phyloP scores from a whole-genome alignment of 73 alveolate species.

The Blepharisma japonicum region DNA sequence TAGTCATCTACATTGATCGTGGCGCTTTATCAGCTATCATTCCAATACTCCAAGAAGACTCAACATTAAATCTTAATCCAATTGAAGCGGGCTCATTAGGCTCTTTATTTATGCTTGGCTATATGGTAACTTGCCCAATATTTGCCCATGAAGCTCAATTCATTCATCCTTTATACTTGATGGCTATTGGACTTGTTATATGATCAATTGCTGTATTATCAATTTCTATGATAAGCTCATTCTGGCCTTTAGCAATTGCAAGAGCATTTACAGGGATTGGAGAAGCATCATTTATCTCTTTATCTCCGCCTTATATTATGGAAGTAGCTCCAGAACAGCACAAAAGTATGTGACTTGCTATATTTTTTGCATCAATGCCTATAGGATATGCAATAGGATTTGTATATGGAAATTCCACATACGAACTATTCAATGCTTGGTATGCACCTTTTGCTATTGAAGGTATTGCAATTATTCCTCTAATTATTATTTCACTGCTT shows the following conservation, averaged over 20 bases:
- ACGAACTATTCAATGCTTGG: not conserved
- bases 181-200: not conserved
- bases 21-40: slow-evolving; percentile 19
- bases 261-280: slow-evolving; percentile 13
- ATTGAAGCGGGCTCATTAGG: slow-evolving; percentile 21
- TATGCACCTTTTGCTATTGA: not conserved
- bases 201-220: not conserved
- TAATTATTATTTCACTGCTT: not conserved
- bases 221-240: not conserved
- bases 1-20: not conserved
- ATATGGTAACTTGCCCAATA: not conserved
- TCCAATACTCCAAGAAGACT: not conserved
- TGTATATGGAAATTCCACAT: not conserved
- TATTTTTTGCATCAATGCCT: not conserved
- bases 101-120: slow-evolving; percentile 5
- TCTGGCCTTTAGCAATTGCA: slow-evolving; percentile 3
- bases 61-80: not conserved
- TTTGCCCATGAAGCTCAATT: not conserved
- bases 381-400: slow-evolving; percentile 21
- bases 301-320: not conserved
- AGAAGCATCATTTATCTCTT: slow-evolving; percentile 16
- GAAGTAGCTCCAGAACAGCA: not conserved
- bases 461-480: not conserved
- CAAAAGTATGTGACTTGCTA: not conserved
- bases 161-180: slow-evolving; percentile 4